These are phyloP conservation scores for Zizania latifolia DNA, from an alignment of 176 grass and related monocot genomes.

Conservation along the genomic window DNA sequence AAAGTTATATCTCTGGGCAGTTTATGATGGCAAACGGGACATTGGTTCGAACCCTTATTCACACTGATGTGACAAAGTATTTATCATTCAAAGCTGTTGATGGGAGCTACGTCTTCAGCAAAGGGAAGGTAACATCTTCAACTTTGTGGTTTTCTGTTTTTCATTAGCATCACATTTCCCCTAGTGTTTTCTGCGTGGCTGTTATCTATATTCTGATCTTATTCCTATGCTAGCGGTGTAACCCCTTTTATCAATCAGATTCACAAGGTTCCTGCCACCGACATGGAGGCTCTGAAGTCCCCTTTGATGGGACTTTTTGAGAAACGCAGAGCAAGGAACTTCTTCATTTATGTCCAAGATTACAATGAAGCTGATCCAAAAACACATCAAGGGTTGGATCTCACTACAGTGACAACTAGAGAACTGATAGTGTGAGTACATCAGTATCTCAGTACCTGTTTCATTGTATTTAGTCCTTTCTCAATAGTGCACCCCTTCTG, in stretches of 20 bases:
- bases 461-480: neutral
- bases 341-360: constrained; percentile 93
- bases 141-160: constrained; percentile 2
- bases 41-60: constrained; percentile 81
- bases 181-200: neutral
- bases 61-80: constrained; percentile 86
- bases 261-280: constrained; percentile 88
- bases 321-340: constrained; percentile 83
- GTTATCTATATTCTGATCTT: constrained; percentile 15
- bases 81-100: constrained; percentile 90
- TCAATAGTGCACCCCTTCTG: neutral
- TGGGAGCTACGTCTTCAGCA: constrained; percentile 91
- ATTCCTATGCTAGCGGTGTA: constrained; percentile 4
- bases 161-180: neutral
- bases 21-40: constrained; percentile 98
- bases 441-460: neutral
- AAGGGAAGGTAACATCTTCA: constrained; percentile 63
- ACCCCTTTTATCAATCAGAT: constrained; percentile 44
- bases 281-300: constrained; percentile 89
- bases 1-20: constrained; percentile 37
- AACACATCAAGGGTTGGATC: constrained; percentile 88
- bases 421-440: constrained; percentile 73
- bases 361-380: constrained; percentile 77
- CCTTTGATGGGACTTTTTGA: constrained; percentile 95
- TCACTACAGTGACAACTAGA: constrained; percentile 64